These are phyloP conservation scores for Senna siamea DNA, from an alignment of 306 rosid genomes.

Conservation along the genomic window DNA sequence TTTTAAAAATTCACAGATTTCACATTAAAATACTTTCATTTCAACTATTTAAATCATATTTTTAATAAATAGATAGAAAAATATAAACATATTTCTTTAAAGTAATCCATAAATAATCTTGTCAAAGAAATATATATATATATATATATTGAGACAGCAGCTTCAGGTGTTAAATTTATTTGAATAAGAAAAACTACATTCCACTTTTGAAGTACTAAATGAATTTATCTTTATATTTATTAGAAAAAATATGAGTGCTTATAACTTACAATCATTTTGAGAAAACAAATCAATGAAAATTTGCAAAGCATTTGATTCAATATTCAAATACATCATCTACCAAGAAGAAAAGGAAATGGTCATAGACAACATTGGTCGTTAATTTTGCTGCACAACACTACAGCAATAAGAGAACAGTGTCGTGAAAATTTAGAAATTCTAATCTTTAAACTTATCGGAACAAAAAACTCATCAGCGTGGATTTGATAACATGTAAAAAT, in stretches of 20 bases:
- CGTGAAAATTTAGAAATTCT: not conserved
- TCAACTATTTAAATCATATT: slow-evolving; percentile 14
- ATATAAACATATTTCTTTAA: slow-evolving; percentile 4
- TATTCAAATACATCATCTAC: not conserved
- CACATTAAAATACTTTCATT: slow-evolving; percentile 3
- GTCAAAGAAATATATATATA: slow-evolving; percentile 21
- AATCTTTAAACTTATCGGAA: not conserved
- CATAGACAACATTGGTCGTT: not conserved
- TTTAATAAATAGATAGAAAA: not conserved
- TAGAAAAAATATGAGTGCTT: slow-evolving; percentile 17
- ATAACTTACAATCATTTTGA: slow-evolving; percentile 8
- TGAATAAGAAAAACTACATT: not conserved
- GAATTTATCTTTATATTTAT: not conserved
- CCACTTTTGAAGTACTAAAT: not conserved
- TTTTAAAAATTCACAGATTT: not conserved
- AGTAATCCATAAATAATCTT: not conserved
- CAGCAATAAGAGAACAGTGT: not conserved
- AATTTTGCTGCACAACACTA: not conserved
- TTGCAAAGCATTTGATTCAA: not conserved
- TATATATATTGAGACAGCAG: not conserved
- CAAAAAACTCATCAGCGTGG: slow-evolving; percentile 24
- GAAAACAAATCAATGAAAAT: not conserved
- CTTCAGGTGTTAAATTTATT: slow-evolving; percentile 1
- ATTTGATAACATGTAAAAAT: slow-evolving; percentile 21
- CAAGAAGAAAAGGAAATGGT: not conserved